Conservation (phyloP, 306 rosid genomes). For the Luffa aegyptiaca region DNA sequence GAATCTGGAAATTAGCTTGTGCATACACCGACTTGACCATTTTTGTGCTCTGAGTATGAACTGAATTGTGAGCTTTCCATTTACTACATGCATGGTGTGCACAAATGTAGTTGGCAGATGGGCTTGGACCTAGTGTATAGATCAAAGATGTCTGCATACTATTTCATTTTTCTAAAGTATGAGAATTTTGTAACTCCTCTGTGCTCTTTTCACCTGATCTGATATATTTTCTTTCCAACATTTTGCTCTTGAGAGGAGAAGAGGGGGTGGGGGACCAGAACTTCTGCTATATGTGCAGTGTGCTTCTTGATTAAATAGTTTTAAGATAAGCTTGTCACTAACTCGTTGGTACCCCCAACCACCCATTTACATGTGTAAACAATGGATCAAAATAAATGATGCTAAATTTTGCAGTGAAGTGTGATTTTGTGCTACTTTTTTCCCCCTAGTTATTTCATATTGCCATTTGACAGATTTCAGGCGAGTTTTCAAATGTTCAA, state of each 20-base stretch:
- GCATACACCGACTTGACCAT: background rate
- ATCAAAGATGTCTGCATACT: background rate
- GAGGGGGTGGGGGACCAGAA: background rate
- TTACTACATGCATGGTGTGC: background rate
- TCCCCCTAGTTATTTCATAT: background rate
- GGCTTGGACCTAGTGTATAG: background rate
- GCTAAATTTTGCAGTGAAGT: background rate
- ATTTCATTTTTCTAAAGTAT: background rate
- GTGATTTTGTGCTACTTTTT: background rate
- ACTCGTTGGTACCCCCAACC: background rate
- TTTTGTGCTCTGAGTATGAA: background rate
- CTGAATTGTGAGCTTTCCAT: background rate
- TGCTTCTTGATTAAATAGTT: background rate
- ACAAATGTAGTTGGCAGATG: background rate
- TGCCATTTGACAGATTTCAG: conserved; percentile 56
- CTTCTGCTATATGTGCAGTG: background rate
- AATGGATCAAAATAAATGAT: background rate
- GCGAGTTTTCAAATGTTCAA: conserved; percentile 79
- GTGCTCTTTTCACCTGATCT: background rate
- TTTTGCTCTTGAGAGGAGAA: background rate
- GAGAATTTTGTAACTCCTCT: background rate
- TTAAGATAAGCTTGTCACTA: background rate
- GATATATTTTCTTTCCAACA: background rate
- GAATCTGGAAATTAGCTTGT: background rate
- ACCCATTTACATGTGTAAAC: background rate